phyloP scores from a whole-genome alignment of 2,329 filamentous ascomycete genomes.

The Neonectria sp. region DNA sequence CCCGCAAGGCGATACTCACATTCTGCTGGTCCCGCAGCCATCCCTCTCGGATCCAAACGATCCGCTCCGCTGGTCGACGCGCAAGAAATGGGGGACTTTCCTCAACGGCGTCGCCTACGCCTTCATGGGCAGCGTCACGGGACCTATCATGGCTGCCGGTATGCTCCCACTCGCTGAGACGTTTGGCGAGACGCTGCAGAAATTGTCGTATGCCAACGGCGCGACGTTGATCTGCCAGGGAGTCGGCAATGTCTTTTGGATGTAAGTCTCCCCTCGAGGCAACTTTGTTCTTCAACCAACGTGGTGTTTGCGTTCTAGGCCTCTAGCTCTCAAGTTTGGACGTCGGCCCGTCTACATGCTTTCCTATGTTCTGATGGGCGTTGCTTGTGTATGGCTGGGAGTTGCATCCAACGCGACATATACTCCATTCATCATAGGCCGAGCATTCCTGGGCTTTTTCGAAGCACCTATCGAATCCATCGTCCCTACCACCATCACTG shows the following conservation, averaged over 20 bases:
- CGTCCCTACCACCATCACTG: constrained; percentile 24
- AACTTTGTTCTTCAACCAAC: not conserved
- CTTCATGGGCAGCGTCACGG: constrained; percentile 28
- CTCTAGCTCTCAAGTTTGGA: constrained; percentile 21
- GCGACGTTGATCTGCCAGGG: constrained; percentile 24
- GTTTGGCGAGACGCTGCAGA: constrained; percentile 20
- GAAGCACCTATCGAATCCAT: constrained; percentile 25
- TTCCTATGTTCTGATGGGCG: constrained; percentile 21
- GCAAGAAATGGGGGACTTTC: constrained; percentile 23
- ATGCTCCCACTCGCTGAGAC: constrained; percentile 22
- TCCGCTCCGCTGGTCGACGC: constrained; percentile 19
- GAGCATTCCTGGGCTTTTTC: constrained; percentile 22
- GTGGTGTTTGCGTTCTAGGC: not conserved
- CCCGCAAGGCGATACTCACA: constrained; percentile 11
- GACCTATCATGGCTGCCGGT: constrained; percentile 25
- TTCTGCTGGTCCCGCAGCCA: constrained; percentile 23
- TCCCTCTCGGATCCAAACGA: constrained; percentile 21
- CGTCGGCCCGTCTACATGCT: constrained; percentile 22
- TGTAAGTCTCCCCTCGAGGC: not conserved
- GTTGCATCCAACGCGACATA: constrained; percentile 21
- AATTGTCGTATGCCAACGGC: constrained; percentile 22
- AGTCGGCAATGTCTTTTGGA: constrained; percentile 23
- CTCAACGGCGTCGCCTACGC: constrained; percentile 21
- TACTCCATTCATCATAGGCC: constrained; percentile 20
- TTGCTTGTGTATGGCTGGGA: constrained; percentile 26